Percentiles rank a stretch among this genome's conserved stretches.
Evolutionary conservation across 1,284 basidiomycete species (phyloP).

Genomic region (Malassezia caprae): DNA sequence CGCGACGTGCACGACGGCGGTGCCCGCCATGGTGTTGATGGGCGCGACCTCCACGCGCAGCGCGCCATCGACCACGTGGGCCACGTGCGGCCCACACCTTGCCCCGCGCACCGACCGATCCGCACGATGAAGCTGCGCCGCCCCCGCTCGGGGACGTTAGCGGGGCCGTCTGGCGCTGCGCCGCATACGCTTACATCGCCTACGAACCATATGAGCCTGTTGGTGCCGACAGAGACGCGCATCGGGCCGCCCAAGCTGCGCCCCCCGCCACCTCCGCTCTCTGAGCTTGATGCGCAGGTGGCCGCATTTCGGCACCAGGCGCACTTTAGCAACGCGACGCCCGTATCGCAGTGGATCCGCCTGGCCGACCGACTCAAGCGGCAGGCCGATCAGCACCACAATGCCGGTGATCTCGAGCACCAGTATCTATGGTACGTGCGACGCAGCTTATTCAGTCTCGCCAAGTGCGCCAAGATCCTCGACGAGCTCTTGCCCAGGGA

Average conservation of each 20-base stretch:
- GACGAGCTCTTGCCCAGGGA: conserved; percentile 19
- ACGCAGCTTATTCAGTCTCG: conserved; percentile 17
- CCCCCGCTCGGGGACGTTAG: background rate
- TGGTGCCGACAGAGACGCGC: background rate
- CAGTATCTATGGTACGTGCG: conserved; percentile 16
- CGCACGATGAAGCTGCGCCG: background rate
- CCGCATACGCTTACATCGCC: conserved; percentile 8
- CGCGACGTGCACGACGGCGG: conserved; percentile 9
- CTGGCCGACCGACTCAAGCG: conserved; percentile 12
- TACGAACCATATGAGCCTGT: conserved; percentile 10
- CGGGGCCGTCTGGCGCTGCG: background rate
- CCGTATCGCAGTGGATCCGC: conserved; percentile 14
- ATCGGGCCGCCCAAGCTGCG: background rate
- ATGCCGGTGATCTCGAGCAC: conserved; percentile 5
- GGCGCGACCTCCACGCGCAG: background rate
- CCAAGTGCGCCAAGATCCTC: conserved; percentile 20
- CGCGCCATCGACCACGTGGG: background rate
- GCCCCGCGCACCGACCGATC: background rate
- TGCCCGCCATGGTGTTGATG: background rate
- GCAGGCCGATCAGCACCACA: conserved; percentile 15
- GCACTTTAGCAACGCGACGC: conserved; percentile 2
- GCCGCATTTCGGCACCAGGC: background rate
- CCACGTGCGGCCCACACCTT: background rate
- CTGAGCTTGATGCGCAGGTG: conserved; percentile 7
- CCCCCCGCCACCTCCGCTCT: background rate